Evolutionary conservation across 1,284 basidiomycete genomes (phyloP).

Genomic region (Cutaneotrichosporon cutaneum): DNA sequence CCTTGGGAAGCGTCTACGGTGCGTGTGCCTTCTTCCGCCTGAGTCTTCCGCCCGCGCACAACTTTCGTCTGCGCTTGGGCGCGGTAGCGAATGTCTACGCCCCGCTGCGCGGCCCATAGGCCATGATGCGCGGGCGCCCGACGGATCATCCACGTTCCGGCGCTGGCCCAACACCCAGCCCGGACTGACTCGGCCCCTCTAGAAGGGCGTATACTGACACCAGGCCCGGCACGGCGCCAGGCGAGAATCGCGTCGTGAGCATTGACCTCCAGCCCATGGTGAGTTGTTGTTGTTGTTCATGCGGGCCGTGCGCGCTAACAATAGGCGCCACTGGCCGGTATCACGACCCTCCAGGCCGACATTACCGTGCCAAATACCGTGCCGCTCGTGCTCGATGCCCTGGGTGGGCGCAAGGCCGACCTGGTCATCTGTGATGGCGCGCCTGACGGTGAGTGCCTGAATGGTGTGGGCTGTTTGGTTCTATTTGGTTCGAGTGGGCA

Average conservation of each 20-base stretch:
- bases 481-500: not conserved
- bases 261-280: slow-evolving; percentile 62
- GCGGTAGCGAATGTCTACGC: not conserved
- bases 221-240: slow-evolving; percentile 18
- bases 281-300: slow-evolving; percentile 15
- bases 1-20: slow-evolving; percentile 49
- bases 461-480: not conserved
- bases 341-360: slow-evolving; percentile 59
- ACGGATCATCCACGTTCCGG: not conserved
- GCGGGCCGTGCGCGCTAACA: not conserved
- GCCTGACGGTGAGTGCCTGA: slow-evolving; percentile 55
- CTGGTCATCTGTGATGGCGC: slow-evolving; percentile 62
- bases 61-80: not conserved
- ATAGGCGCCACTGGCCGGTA: slow-evolving; percentile 57
- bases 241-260: slow-evolving; percentile 55
- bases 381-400: slow-evolving; percentile 55
- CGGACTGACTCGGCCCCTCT: not conserved
- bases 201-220: slow-evolving; percentile 6
- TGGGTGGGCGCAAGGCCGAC: slow-evolving; percentile 56
- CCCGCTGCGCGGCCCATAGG: not conserved
- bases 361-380: slow-evolving; percentile 59
- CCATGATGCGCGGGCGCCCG: not conserved
- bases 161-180: not conserved
- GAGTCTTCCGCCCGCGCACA: too few species aligned
- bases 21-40: too few species aligned